Conservation (phyloP, 768 basidiomycete species). For the Lactifluus subvellereus region DNA sequence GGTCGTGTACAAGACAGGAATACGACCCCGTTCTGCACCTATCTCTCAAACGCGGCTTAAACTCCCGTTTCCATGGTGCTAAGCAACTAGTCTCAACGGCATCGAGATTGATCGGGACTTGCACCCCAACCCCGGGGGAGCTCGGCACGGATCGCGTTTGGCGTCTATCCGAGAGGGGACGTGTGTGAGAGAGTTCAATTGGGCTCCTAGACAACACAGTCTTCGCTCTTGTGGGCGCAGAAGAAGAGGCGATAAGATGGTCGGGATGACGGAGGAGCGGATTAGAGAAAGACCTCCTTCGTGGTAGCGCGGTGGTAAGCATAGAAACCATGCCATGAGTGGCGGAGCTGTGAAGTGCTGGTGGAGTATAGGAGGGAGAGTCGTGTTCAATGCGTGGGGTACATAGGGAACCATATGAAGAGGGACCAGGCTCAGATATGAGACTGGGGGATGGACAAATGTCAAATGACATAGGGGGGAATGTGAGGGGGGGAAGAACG, state of each 20-base stretch:
- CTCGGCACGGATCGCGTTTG: slow-evolving; percentile 22
- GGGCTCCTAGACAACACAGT: slow-evolving; percentile 40
- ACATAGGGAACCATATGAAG: slow-evolving; percentile 31
- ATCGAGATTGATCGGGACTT: slow-evolving; percentile 16
- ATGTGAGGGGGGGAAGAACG: slow-evolving; percentile 58
- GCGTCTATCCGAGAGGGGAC: slow-evolving; percentile 35
- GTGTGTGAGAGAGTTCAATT: slow-evolving; percentile 50
- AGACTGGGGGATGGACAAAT: slow-evolving; percentile 36
- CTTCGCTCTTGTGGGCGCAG: slow-evolving; percentile 40
- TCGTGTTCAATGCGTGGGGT: slow-evolving; percentile 3
- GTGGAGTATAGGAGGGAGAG: not conserved
- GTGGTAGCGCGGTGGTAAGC: not conserved
- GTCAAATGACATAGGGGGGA: slow-evolving; percentile 49
- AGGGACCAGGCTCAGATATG: slow-evolving; percentile 29
- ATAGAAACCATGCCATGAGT: not conserved
- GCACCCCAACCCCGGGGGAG: slow-evolving; percentile 10
- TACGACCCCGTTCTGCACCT: slow-evolving; percentile 23
- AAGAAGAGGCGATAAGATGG: not conserved
- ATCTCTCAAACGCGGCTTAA: slow-evolving; percentile 29
- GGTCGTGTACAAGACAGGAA: slow-evolving; percentile 14
- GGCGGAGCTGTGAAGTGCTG: not conserved
- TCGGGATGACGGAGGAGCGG: not conserved
- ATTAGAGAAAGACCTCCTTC: slow-evolving; percentile 15
- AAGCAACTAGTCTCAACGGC: slow-evolving; percentile 33
- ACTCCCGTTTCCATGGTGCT: slow-evolving; percentile 41